Conservation (phyloP, 208 protist genomes). For the Trypanosoma avium region DNA sequence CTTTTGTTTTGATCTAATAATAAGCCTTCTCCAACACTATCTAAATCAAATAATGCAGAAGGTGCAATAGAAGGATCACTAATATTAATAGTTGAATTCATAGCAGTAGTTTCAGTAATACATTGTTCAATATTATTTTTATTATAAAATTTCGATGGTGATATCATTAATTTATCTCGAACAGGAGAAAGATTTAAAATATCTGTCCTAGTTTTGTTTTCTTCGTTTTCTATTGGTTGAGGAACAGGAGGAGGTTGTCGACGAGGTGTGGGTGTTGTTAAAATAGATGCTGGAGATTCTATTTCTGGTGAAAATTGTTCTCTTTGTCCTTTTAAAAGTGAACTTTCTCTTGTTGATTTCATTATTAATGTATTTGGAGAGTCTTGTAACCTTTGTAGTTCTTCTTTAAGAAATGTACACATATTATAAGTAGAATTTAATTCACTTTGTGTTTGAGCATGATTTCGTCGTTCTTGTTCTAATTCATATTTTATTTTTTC, state of each 20-base stretch:
- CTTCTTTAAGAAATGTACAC: constrained; percentile 12
- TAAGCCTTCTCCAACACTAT: neutral
- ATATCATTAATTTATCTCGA: neutral
- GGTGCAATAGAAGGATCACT: constrained; percentile 21
- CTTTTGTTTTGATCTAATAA: neutral
- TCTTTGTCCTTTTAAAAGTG: neutral
- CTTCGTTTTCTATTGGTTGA: neutral
- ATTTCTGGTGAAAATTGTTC: neutral
- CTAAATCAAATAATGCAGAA: constrained; percentile 8
- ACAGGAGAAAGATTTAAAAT: neutral
- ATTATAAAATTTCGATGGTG: too few species aligned
- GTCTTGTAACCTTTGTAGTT: constrained; percentile 13
- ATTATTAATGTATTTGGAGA: neutral
- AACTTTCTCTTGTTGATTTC: neutral
- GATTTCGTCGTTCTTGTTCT: constrained; percentile 13
- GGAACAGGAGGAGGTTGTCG: constrained; percentile 17
- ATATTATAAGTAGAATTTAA: constrained; percentile 11
- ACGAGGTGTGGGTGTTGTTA: constrained; percentile 11
- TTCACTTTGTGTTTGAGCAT: constrained; percentile 16
- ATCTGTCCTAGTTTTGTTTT: neutral
- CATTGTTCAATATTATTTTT: neutral
- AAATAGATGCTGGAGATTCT: constrained; percentile 4
- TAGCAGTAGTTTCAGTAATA: neutral
- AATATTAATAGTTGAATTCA: constrained; percentile 22
- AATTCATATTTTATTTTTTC: constrained; percentile 16